These are phyloP conservation scores for Aspergillus terreus DNA, from an alignment of 2,329 filamentous ascomycete genomes.

Conservation along the genomic window DNA sequence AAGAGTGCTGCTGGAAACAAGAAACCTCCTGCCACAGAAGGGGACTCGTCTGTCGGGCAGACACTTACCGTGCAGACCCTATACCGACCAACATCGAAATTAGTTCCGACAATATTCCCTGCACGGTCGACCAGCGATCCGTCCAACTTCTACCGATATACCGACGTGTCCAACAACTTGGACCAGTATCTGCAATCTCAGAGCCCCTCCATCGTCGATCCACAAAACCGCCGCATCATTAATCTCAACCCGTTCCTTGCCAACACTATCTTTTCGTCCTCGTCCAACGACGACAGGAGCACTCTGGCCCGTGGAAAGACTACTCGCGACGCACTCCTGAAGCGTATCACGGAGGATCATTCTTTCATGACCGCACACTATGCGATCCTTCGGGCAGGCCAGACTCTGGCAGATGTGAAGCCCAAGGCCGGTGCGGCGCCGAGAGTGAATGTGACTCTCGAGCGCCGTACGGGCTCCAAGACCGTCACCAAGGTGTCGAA, in stretches of 20 bases:
- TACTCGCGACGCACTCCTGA: constrained; percentile 58
- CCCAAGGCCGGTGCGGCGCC: constrained; percentile 59
- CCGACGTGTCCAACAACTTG: constrained; percentile 56
- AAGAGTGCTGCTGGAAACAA: constrained; percentile 30
- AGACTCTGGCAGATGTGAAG: constrained; percentile 47
- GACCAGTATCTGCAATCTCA: constrained; percentile 58
- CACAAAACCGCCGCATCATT: constrained; percentile 59
- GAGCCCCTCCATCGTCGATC: constrained; percentile 48
- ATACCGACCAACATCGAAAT: constrained; percentile 56
- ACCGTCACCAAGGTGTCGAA: constrained; percentile 61
- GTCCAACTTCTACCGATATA: constrained; percentile 55
- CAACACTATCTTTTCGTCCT: constrained; percentile 57
- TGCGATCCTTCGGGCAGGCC: constrained; percentile 47
- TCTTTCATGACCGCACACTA: constrained; percentile 53
- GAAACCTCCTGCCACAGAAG: constrained; percentile 22
- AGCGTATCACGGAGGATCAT: constrained; percentile 52
- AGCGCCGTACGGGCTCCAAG: constrained; percentile 64
- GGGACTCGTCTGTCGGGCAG: constrained; percentile 43
- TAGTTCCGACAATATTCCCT: constrained; percentile 53
- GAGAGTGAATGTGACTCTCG: constrained; percentile 57
- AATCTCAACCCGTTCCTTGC: constrained; percentile 61
- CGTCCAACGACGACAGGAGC: constrained; percentile 51
- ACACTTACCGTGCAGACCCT: constrained; percentile 48
- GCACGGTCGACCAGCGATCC: constrained; percentile 45
- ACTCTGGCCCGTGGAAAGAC: constrained; percentile 56